A percentile compares a stretch with the other conserved stretches of the same genome.
Evolutionary conservation across 1,284 basidiomycete genomes (phyloP).

Genomic region (Paramarasmius palmivorus): DNA sequence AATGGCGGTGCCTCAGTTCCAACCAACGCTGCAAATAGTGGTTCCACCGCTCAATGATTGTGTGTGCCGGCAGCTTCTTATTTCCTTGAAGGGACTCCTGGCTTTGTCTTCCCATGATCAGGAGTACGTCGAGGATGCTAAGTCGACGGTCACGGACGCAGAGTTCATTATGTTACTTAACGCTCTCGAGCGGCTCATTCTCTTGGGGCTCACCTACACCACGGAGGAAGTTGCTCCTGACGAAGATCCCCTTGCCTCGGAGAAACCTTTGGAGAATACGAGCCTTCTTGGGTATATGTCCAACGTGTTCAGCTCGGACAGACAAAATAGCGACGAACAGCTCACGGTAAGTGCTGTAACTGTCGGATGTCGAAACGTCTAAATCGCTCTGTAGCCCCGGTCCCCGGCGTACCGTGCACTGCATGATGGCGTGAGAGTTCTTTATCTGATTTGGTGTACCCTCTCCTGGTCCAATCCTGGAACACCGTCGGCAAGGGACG

Average conservation of each 20-base stretch:
- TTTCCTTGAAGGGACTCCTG: slow-evolving; percentile 57
- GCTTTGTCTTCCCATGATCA: slow-evolving; percentile 38
- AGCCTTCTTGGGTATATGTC: slow-evolving; percentile 83
- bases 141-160: slow-evolving; percentile 67
- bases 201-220: slow-evolving; percentile 61
- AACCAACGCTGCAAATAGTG: slow-evolving; percentile 64
- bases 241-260: slow-evolving; percentile 53
- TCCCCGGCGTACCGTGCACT: slow-evolving; percentile 72
- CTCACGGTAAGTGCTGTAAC: slow-evolving; percentile 45
- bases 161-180: slow-evolving; percentile 85
- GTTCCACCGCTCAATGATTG: slow-evolving; percentile 83
- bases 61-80: slow-evolving; percentile 74
- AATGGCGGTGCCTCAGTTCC: slow-evolving; percentile 85
- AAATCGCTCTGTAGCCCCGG: slow-evolving; percentile 45
- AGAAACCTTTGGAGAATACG: slow-evolving; percentile 56
- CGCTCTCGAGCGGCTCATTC: slow-evolving; percentile 78
- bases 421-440: slow-evolving; percentile 68
- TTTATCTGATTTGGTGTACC: slow-evolving; percentile 73
- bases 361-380: neutral
- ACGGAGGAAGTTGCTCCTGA: slow-evolving; percentile 52
- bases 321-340: slow-evolving; percentile 51
- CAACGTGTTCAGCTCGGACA: slow-evolving; percentile 75
- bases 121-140: slow-evolving; percentile 39
- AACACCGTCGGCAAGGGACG: slow-evolving; percentile 56
- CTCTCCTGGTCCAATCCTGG: slow-evolving; percentile 48